Conservation (phyloP, 169 alveolate genomes). For the Plasmodium falciparum region DNA sequence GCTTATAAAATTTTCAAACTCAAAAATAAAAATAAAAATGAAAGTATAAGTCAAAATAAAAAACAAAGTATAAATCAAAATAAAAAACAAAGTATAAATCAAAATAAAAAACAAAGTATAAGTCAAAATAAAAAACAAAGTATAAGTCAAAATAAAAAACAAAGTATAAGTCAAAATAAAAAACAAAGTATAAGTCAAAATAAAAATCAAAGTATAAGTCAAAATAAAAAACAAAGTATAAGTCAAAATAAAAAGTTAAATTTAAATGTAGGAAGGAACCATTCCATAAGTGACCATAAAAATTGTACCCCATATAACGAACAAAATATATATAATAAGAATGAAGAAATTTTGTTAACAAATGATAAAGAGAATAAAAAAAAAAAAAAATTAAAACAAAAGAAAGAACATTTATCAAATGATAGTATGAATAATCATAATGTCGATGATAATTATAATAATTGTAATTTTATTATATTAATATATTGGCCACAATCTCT, state of each 20-base stretch:
- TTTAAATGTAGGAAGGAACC: too few relatives aligned
- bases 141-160: background rate
- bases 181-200: background rate
- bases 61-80: background rate
- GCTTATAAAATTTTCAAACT: constrained; percentile 33
- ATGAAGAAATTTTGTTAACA: background rate
- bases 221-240: background rate
- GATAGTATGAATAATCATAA: too few relatives aligned
- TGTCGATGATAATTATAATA: background rate
- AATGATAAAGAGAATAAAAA: background rate
- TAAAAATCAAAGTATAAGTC: background rate
- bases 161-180: too few relatives aligned
- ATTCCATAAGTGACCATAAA: too few relatives aligned
- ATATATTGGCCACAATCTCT: constrained; percentile 70
- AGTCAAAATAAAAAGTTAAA: too few relatives aligned
- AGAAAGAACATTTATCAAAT: background rate
- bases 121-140: background rate
- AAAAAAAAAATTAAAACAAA: constrained; percentile 4
- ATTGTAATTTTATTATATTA: constrained; percentile 22
- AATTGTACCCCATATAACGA: background rate
- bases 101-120: background rate
- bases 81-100: too few relatives aligned
- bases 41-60: background rate
- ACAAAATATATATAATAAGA: background rate
- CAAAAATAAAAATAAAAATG: background rate